phyloP scores from a whole-genome alignment of 306 rosid genomes.

The Adenanthera pavonina region DNA sequence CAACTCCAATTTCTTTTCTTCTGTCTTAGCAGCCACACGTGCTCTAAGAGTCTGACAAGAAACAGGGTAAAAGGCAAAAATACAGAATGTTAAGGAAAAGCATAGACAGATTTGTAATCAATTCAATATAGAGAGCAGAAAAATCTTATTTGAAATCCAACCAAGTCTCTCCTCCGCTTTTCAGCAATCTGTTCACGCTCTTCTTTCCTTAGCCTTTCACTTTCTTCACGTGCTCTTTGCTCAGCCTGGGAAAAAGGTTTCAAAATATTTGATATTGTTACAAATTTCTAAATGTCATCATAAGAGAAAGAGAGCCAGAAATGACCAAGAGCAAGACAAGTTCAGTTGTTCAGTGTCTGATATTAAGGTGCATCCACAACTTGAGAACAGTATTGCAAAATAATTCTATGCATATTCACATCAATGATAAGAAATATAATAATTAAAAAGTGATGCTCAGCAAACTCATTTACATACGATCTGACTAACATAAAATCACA shows the following conservation, averaged over 20 bases:
- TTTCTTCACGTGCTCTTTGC: slow-evolving; percentile 97
- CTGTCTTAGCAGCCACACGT: slow-evolving; percentile 96
- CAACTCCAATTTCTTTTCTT: slow-evolving; percentile 95
- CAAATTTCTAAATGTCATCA: slow-evolving; percentile 1
- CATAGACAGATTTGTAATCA: slow-evolving; percentile 1
- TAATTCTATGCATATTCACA: slow-evolving; percentile 2
- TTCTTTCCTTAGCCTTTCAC: slow-evolving; percentile 87
- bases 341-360: background rate
- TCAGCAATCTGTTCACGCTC: slow-evolving; percentile 93
- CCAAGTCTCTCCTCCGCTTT: slow-evolving; percentile 94
- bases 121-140: background rate
- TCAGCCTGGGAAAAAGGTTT: slow-evolving; percentile 70
- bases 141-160: slow-evolving; percentile 42
- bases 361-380: background rate
- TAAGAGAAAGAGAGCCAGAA: slow-evolving; percentile 17
- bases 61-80: slow-evolving; percentile 12
- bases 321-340: background rate
- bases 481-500: background rate
- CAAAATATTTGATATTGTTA: slow-evolving; percentile 31
- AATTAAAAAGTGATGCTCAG: background rate
- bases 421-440: background rate
- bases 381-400: slow-evolving; percentile 1
- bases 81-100: slow-evolving; percentile 26
- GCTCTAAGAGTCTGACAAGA: slow-evolving; percentile 82
- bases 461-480: slow-evolving; percentile 27